These are phyloP conservation scores for Lepraria neglecta DNA, from an alignment of 495 filamentous ascomycete genomes.

Conservation along the genomic window DNA sequence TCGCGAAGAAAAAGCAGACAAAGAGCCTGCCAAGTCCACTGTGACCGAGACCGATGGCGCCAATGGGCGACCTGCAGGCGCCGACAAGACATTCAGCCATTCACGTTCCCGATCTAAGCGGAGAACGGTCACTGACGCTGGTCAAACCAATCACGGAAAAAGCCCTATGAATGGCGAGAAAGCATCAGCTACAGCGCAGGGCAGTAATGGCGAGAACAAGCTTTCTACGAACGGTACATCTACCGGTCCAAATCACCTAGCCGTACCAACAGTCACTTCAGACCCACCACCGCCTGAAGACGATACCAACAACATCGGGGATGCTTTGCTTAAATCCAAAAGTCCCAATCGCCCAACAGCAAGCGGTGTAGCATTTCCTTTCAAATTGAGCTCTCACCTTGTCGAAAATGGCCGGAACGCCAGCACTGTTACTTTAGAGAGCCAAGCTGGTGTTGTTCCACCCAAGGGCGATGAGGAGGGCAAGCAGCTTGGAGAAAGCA, in stretches of 20 bases:
- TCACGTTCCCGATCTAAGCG: constrained; percentile 20
- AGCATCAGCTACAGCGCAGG: constrained; percentile 2
- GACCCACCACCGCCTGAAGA: constrained; percentile 9
- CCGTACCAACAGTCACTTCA: constrained; percentile 3
- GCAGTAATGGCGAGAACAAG: constrained; percentile 4
- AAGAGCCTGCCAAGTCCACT: constrained; percentile 17
- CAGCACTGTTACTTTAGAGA: constrained; percentile 26
- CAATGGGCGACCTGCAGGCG: not conserved
- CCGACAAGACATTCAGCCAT: not conserved
- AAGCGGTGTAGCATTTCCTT: constrained; percentile 23
- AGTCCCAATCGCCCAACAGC: constrained; percentile 32
- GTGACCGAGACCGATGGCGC: constrained; percentile 8
- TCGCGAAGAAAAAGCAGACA: constrained; percentile 29
- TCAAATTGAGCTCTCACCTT: constrained; percentile 22
- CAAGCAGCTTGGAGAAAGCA: constrained; percentile 3
- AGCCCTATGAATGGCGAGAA: not conserved
- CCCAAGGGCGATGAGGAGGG: constrained; percentile 19
- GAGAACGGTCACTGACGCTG: constrained; percentile 21
- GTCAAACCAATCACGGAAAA: constrained; percentile 3
- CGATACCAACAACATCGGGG: not conserved
- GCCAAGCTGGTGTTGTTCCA: constrained; percentile 18
- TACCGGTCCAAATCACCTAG: constrained; percentile 1
- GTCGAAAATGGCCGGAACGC: constrained; percentile 16
- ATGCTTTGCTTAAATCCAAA: constrained; percentile 37
- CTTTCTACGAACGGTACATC: not conserved